Base-by-base conservation (phyloP, 2,329 filamentous ascomycete species). In the Penicillium nordicum region DNA sequence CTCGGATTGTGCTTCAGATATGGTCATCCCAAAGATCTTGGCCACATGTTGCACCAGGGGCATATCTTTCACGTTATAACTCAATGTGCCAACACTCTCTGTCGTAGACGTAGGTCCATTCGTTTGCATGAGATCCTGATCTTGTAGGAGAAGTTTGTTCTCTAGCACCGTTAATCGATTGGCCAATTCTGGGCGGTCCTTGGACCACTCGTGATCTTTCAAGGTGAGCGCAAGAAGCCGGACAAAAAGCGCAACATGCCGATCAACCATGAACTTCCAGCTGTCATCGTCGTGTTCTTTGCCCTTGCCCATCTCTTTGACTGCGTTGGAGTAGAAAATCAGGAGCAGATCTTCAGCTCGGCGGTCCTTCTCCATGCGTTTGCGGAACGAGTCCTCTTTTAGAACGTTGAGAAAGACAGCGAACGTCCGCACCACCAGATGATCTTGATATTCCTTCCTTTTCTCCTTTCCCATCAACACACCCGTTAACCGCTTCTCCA, bases 51-150 rank as follows among this genome's bases (percentile, higher is more conserved):
- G 88, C 29, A 96, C 94, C 76, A 97, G 83, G 37, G 88, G 88
- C 94, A 99, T 99, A 71, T 99, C 94, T 75, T 94, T 96, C 70
- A 97, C 88, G 73, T 97, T 90, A 73, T 96, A 90, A 69, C 86
- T 94, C 56, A 95, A 79, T 11, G 93, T 92, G 3, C 92, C 84
- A 55, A 89, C 82, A 23, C 93, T 89, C 72, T 97, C 93, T 61
- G 94, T 82, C 9, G 88, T 89, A 46, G 84, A 84, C 36, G 63
- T 61, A 23, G 85, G 75, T 14, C 85, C 81, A 82, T 78, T 63
- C 67, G 80, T 63, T 83, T 87, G 81, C 45, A 86, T 85, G 50
- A 99, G 80, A 70, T 97, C 92, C 74, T 96, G 91, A 67, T 97
- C 93, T 72, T 97, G 94, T 50, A 90, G 89, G 61, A 99, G 82